These are phyloP conservation scores for Petunia axillaris DNA, from an alignment of 257 asterid genomes.

Conservation along the genomic window DNA sequence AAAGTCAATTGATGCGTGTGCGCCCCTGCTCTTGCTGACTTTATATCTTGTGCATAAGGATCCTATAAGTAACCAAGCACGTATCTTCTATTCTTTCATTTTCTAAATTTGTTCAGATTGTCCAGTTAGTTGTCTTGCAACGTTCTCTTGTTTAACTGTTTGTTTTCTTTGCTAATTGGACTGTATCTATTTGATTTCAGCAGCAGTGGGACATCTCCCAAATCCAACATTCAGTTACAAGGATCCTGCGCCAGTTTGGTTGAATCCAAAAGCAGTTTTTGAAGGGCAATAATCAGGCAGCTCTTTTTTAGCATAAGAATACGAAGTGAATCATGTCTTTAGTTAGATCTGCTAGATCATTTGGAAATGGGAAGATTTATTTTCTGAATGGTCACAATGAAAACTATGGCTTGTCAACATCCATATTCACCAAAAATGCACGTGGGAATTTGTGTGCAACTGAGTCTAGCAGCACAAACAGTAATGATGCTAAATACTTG, in stretches of 20 bases:
- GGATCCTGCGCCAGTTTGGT: not conserved
- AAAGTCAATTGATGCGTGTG: no score
- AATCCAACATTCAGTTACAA: not conserved
- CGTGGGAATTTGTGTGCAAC: conserved; percentile 49
- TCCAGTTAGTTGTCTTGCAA: not conserved
- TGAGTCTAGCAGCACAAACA: conserved; percentile 56
- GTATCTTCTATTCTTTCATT: not conserved
- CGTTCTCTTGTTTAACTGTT: not conserved
- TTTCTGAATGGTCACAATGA: conserved; percentile 47
- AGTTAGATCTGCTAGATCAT: conserved; percentile 58
- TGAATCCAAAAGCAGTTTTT: conserved; percentile 24
- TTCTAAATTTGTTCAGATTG: not conserved
- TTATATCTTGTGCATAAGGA: conserved; percentile 9
- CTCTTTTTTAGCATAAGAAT: not conserved
- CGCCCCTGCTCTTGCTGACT: no score
- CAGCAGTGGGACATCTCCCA: not conserved
- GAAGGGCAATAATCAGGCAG: conserved; percentile 25
- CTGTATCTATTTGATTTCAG: conserved; percentile 18
- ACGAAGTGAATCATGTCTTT: conserved; percentile 62
- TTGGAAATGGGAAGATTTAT: conserved; percentile 50
- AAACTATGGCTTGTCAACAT: conserved; percentile 41
- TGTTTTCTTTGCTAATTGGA: conserved; percentile 7
- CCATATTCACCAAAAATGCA: conserved; percentile 48
- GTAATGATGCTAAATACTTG: conserved; percentile 57
- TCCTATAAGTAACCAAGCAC: not conserved